Percentiles rank a stretch among this genome's conserved stretches.
phyloP scores from a whole-genome alignment of 305 asterid species.

The Withania somnifera region DNA sequence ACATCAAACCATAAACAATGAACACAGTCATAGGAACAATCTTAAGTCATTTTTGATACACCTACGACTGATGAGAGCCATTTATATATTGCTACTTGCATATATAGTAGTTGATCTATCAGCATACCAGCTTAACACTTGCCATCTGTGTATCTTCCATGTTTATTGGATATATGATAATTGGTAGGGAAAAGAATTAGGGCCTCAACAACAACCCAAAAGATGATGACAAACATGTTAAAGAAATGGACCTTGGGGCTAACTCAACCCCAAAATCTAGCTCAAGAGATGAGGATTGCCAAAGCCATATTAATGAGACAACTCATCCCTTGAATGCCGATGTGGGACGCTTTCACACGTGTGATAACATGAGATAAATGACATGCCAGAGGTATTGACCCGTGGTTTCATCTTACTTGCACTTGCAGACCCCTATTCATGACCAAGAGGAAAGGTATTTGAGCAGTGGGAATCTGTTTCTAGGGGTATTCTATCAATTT shows the following conservation, averaged over 20 bases:
- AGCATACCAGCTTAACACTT: not conserved
- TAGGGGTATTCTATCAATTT: not conserved
- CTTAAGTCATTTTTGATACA: not conserved
- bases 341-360: not conserved
- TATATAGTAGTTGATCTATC: not conserved
- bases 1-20: conserved; percentile 4
- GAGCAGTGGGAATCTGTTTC: not conserved
- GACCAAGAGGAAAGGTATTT: not conserved
- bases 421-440: not conserved
- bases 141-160: not conserved
- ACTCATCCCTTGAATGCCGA: not conserved
- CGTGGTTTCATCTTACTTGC: not conserved
- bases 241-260: not conserved
- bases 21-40: not conserved
- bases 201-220: not conserved
- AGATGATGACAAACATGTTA: not conserved
- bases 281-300: not conserved
- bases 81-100: not conserved
- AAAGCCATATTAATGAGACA: not conserved
- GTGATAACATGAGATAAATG: not conserved
- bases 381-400: not conserved
- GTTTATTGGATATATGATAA: not conserved
- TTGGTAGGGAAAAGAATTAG: not conserved
- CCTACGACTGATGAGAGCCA: not conserved
- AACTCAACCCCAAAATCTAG: not conserved